These are phyloP conservation scores for Dothideomycetidae sp. DNA, from an alignment of 2,329 filamentous ascomycete genomes.

Conservation along the genomic window DNA sequence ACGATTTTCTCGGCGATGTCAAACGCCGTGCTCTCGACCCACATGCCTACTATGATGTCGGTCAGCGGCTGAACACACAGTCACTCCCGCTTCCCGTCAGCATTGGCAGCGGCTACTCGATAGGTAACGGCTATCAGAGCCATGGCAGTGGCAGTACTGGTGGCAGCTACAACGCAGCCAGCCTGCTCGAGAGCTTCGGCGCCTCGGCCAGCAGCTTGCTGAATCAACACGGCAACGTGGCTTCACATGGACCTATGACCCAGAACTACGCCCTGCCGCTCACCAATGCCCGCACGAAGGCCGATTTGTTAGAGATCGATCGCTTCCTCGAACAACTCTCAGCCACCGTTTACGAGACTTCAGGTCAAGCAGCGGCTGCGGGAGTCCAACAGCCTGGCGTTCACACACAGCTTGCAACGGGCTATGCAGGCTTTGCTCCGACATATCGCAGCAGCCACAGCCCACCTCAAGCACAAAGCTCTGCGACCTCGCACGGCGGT, in stretches of 20 bases:
- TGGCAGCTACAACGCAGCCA: slow-evolving; percentile 18
- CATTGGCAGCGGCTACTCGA: slow-evolving; percentile 24
- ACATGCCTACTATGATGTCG: slow-evolving; percentile 77
- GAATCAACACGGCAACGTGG: slow-evolving; percentile 31
- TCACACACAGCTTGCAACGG: slow-evolving; percentile 38
- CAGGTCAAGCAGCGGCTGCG: slow-evolving; percentile 56
- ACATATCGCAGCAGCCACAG: slow-evolving; percentile 45
- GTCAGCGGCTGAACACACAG: slow-evolving; percentile 69
- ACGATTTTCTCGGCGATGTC: slow-evolving; percentile 85
- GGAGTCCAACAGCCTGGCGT: slow-evolving; percentile 61
- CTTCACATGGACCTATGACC: slow-evolving; percentile 39
- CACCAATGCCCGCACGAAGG: slow-evolving; percentile 78
- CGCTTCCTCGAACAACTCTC: slow-evolving; percentile 93
- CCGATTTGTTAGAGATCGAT: slow-evolving; percentile 84
- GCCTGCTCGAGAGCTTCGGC: slow-evolving; percentile 23
- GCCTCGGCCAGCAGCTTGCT: slow-evolving; percentile 10
- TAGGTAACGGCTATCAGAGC: slow-evolving; percentile 25
- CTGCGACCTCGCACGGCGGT: slow-evolving; percentile 24
- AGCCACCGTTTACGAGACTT: slow-evolving; percentile 87
- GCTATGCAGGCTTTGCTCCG: slow-evolving; percentile 30
- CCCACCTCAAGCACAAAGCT: slow-evolving; percentile 28
- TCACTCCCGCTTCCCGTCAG: slow-evolving; percentile 30
- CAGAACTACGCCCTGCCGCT: slow-evolving; percentile 80
- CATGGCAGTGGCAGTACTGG: slow-evolving; percentile 14
- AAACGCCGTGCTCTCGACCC: slow-evolving; percentile 88